phyloP scores from a whole-genome alignment of 2,329 filamentous ascomycete genomes.

The Paecilomyces fulvus region DNA sequence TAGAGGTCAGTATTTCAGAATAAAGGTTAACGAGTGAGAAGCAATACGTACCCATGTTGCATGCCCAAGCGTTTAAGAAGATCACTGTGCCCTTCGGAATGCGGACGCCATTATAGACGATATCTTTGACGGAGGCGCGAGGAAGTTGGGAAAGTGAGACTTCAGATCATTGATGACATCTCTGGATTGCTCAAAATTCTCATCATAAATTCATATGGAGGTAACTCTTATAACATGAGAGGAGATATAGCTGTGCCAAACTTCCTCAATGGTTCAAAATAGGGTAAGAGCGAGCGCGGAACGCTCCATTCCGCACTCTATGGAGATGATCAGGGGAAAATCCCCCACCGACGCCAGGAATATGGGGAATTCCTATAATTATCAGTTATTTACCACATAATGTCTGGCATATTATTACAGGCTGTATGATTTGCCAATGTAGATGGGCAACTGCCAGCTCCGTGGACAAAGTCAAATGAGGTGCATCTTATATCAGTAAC shows the following conservation, averaged over 20 bases:
- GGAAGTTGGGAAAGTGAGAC: conserved; percentile 41
- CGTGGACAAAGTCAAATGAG: too few species aligned
- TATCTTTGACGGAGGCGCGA: conserved; percentile 51
- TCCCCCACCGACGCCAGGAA: neutral
- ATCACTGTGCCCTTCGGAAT: conserved; percentile 57
- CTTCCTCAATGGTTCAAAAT: neutral
- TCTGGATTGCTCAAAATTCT: neutral
- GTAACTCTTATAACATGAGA: neutral
- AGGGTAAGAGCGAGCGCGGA: neutral
- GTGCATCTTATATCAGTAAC: too few species aligned
- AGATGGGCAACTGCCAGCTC: too few species aligned
- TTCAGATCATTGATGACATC: neutral
- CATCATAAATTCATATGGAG: neutral
- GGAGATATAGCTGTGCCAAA: neutral
- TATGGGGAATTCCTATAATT: neutral
- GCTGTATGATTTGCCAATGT: too few species aligned
- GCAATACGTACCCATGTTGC: conserved; percentile 52
- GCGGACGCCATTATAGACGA: conserved; percentile 48
- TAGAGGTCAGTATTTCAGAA: neutral
- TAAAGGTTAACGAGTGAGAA: neutral
- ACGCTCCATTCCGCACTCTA: neutral
- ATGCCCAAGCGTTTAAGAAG: conserved; percentile 61
- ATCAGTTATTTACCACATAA: neutral
- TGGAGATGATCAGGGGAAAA: neutral
- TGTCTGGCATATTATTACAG: too few species aligned